Percentiles rank a stretch among this genome's conserved stretches.
Conservation (phyloP, 1,284 basidiomycete species). For the Cystobasidium sp. region DNA sequence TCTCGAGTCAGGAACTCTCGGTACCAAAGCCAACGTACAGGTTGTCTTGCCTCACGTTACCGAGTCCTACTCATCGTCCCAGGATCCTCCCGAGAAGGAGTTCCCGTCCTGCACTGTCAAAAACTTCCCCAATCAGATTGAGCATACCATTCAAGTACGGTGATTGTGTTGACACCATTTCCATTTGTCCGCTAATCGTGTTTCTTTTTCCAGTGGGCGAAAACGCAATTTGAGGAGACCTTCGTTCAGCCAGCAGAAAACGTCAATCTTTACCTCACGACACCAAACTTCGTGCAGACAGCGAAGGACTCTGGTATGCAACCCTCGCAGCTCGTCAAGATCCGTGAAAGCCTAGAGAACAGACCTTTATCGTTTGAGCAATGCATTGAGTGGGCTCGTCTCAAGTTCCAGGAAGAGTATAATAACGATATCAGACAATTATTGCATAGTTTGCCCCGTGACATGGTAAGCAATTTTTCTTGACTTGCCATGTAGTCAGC, state of each 20-base stretch:
- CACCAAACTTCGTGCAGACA: constrained; percentile 92
- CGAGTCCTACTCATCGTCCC: constrained; percentile 96
- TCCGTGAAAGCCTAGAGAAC: constrained; percentile 86
- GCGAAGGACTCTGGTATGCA: constrained; percentile 84
- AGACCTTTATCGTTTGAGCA: constrained; percentile 96
- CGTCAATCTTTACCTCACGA: constrained; percentile 95
- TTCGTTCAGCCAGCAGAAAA: constrained; percentile 94
- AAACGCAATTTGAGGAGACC: constrained; percentile 87
- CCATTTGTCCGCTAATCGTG: constrained; percentile 31
- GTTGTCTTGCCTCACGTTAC: constrained; percentile 94
- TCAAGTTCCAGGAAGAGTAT: constrained; percentile 95
- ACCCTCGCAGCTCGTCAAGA: constrained; percentile 86
- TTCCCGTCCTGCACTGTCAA: constrained; percentile 98
- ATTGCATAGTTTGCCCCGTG: constrained; percentile 90
- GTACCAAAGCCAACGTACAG: constrained; percentile 98
- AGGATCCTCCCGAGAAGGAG: constrained; percentile 98
- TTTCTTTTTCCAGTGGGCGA: constrained; percentile 74
- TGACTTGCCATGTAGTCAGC: neutral
- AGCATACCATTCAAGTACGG: constrained; percentile 93
- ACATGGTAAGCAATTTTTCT: constrained; percentile 63
- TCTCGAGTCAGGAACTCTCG: constrained; percentile 95
- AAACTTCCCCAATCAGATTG: constrained; percentile 98
- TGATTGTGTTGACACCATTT: neutral
- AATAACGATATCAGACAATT: constrained; percentile 93
- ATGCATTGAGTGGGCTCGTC: constrained; percentile 94